Evolutionary conservation across 1,284 basidiomycete species (phyloP).

Genomic region (Leccinum colubrinum): DNA sequence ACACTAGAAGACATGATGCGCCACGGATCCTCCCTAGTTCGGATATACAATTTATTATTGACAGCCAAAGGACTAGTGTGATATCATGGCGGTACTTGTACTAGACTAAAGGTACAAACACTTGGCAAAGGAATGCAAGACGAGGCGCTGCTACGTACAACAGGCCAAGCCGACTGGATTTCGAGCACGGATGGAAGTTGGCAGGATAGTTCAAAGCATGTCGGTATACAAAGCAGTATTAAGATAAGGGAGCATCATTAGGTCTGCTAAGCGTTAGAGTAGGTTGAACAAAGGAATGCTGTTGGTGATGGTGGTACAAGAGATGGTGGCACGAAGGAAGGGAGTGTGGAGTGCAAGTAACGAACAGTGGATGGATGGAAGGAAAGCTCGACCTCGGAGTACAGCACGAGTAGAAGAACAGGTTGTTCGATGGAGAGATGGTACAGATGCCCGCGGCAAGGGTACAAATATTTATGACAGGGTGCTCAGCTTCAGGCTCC

Average conservation of each 20-base stretch:
- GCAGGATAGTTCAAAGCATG: conserved; percentile 3
- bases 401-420: conserved; percentile 17
- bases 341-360: conserved; percentile 8
- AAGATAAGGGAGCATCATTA: conserved; percentile 3
- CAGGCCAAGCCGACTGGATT: background rate
- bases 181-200: background rate
- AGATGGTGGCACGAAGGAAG: conserved; percentile 5
- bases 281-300: conserved; percentile 5
- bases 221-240: conserved; percentile 1
- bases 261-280: conserved; percentile 10
- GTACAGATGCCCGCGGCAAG: conserved; percentile 8
- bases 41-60: background rate
- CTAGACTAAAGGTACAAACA: background rate
- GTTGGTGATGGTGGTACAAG: conserved; percentile 10
- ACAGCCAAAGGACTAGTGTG: background rate
- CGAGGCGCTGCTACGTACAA: background rate
- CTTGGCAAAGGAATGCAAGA: background rate
- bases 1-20: background rate
- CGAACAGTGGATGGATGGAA: conserved; percentile 1
- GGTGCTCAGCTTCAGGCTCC: conserved; percentile 10
- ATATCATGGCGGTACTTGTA: background rate
- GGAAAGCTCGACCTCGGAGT: conserved; percentile 3
- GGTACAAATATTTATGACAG: background rate
- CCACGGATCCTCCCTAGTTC: conserved; percentile 9
- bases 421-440: conserved; percentile 1